phyloP scores from a whole-genome alignment of 176 grass and related monocot species.

The Stipa capillata region DNA sequence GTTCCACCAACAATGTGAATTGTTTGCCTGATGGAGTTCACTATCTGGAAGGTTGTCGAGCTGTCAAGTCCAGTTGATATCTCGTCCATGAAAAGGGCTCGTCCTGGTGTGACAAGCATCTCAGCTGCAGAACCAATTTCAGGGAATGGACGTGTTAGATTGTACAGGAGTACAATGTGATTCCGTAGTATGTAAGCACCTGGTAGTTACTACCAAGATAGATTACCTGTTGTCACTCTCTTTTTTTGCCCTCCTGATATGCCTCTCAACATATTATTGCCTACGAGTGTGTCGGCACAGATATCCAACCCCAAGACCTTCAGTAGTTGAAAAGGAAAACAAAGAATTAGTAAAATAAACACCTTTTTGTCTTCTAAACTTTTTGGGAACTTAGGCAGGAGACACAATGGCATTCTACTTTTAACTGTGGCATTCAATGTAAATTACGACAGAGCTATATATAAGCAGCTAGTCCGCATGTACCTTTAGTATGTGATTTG shows the following conservation, averaged over 20 bases:
- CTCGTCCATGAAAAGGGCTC: conserved; percentile 85
- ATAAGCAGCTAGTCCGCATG: neutral
- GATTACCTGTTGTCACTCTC: conserved; percentile 86
- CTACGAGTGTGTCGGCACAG: conserved; percentile 75
- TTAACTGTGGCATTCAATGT: neutral
- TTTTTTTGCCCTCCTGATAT: conserved; percentile 84
- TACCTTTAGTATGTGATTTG: conserved; percentile 85
- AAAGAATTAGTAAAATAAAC: neutral
- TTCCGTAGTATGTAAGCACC: neutral
- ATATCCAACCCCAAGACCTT: conserved; percentile 76
- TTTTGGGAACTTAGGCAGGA: neutral
- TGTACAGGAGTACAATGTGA: neutral
- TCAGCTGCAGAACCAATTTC: conserved; percentile 41
- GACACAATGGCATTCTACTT: neutral
- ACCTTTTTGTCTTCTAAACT: neutral
- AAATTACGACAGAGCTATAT: neutral
- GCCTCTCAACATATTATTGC: conserved; percentile 76
- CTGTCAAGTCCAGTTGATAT: conserved; percentile 92
- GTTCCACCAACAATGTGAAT: conserved; percentile 61
- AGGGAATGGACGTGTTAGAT: neutral
- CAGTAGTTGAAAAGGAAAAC: neutral
- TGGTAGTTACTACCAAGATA: neutral
- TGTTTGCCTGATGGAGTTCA: conserved; percentile 55
- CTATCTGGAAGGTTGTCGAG: conserved; percentile 80
- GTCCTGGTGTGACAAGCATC: conserved; percentile 79